Evolutionary conservation across 192 early-diverging fungal genomes (phyloP).

Genomic region (Funneliformis geosporum): DNA sequence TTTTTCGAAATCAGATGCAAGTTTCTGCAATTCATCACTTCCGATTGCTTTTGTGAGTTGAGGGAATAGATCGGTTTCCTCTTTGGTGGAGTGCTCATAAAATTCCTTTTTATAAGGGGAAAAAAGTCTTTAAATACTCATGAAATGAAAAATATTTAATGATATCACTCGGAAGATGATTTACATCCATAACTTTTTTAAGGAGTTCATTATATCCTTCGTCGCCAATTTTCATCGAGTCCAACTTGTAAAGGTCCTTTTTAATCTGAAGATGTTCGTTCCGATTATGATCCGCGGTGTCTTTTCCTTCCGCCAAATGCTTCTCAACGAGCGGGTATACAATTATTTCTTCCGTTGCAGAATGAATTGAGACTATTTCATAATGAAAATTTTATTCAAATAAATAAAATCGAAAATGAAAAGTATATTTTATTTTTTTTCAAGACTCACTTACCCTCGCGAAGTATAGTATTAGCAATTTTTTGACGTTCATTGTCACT

Average conservation of each 20-base stretch:
- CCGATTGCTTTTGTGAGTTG: no score
- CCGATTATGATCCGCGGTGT: slow-evolving; percentile 40
- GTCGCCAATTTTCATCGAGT: slow-evolving; percentile 36
- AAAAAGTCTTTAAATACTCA: no score
- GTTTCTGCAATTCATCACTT: no score
- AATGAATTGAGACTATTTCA: slow-evolving; percentile 41
- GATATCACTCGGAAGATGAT: no score
- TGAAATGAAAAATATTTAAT: no score
- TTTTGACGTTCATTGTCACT: not conserved
- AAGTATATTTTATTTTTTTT: not conserved
- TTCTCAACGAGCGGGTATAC: slow-evolving; percentile 46
- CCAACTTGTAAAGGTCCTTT: slow-evolving; percentile 42
- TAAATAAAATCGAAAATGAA: no score
- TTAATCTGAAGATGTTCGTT: slow-evolving; percentile 45
- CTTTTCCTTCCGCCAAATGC: slow-evolving; percentile 36
- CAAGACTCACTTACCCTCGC: slow-evolving; percentile 5
- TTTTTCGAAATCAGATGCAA: no score
- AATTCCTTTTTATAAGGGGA: no score
- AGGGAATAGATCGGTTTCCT: no score
- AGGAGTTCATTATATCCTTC: slow-evolving; percentile 29
- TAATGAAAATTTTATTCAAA: no score
- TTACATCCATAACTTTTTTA: slow-evolving; percentile 28
- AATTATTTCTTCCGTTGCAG: slow-evolving; percentile 44
- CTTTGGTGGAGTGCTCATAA: no score
- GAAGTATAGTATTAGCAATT: slow-evolving; percentile 21